Evolutionary conservation across 176 grass and related monocot genomes (phyloP).

Genomic region (Alloteropsis semialata): DNA sequence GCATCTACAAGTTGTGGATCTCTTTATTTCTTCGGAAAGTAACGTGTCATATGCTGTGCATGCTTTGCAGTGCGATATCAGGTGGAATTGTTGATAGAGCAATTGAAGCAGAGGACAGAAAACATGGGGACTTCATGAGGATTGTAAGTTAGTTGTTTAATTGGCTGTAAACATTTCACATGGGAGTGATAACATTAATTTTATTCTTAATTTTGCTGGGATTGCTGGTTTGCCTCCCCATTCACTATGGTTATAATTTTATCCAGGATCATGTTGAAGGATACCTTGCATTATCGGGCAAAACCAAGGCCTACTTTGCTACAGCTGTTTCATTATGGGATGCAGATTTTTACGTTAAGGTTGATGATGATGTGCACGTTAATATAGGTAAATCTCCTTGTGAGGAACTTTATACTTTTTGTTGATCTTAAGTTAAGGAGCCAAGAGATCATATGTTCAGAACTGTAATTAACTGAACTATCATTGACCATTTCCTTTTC

Average conservation of each 20-base stretch:
- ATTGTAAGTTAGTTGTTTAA: conserved; percentile 45
- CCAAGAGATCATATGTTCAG: conserved; percentile 20
- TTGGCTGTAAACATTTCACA: background rate
- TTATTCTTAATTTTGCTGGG: background rate
- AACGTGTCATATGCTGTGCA: background rate
- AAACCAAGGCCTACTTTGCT: conserved; percentile 71
- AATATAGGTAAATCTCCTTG: conserved; percentile 57
- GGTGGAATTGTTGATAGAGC: conserved; percentile 73
- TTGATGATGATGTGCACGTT: conserved; percentile 78
- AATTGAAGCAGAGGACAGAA: conserved; percentile 73
- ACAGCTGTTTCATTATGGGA: conserved; percentile 75
- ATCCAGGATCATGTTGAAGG: conserved; percentile 72
- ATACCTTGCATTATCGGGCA: conserved; percentile 66
- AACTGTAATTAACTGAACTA: background rate
- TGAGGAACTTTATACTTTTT: background rate
- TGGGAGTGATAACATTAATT: background rate
- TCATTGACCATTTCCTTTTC: conserved; percentile 11
- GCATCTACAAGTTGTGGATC: background rate
- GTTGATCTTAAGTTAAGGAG: background rate
- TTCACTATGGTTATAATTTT: conserved; percentile 23
- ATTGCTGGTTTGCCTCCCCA: background rate
- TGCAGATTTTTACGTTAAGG: conserved; percentile 71
- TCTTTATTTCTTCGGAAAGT: background rate
- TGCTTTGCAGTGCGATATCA: conserved; percentile 55
- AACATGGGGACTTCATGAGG: conserved; percentile 72